Evolutionary conservation across 768 basidiomycete species (phyloP), one percentile per base, ranked within the genome.

Genomic region (Pholiota conissans): DNA sequence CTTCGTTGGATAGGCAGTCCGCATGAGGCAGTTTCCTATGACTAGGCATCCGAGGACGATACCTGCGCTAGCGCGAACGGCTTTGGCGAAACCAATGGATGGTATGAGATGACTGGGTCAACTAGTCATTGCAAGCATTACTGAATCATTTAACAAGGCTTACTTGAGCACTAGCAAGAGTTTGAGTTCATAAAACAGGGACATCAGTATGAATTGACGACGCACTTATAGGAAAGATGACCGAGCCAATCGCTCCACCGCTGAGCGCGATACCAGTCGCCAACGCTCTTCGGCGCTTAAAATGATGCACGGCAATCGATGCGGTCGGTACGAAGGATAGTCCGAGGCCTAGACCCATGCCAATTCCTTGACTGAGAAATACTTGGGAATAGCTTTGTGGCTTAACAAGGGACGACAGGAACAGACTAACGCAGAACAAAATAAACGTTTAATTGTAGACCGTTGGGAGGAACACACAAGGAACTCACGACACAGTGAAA

Each of bases 341-440:
- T 0, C 81, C 80, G 8, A 73, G 66, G 5, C 78, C 78, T 3
- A 68, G 34, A 0, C 83, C 83, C 65, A 80, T 76, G 3, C 79
- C 80, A 16, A 85, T 64, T 11, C 77, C 82, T 66, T 85, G 82
- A 3, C 78, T 71, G 1, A 84, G 69, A 64, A 84, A 81, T 3
- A 82, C 71, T 66, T 81, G 78, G 56, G 78, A 79, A 62, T 75
- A 80, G 57, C 72, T 64, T 37, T 74, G 70, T 8, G 73, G 65
- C 20, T 76, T 56, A 1, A 73, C 67, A 9, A 79, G 64, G 4
- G 78, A 79, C 9, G 78, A 59, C 67, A 77, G 73, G 57, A 79
- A 79, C 28, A 76, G 52, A 6, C 68, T 73, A 46, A 46, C 22
- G 22, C 10, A 10, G 20, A 68, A 7, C 35, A 20, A 8, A 18